Base-by-base conservation (phyloP, 208 protist genomes). In the Angomonas deanei region DNA sequence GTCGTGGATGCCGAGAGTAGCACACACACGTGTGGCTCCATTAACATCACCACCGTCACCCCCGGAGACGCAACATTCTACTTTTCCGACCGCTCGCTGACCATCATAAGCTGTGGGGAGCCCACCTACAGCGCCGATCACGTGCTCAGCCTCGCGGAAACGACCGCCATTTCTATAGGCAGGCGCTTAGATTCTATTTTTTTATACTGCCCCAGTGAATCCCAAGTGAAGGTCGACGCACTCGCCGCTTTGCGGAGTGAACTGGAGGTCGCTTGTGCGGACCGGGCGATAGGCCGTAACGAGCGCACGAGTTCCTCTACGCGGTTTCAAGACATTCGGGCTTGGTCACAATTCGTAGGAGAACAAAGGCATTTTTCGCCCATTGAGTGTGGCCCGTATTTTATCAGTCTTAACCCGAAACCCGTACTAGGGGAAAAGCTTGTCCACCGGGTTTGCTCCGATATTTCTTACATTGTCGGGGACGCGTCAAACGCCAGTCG, bases 361-460 rank as follows among this genome's bases (percentile, higher is more conserved):
- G 84, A 87, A 54, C 70, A 66, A 39, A 54, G 77, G 33, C 80
- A 76, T 38, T 84, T 86, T 30, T 70, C 75, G 1, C 75, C 80
- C 10, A 49, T 70, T 17, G 61, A 65, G 53, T 55, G 64, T 17
- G 80, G 78, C 21, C 78, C 78, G 1, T 80, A 91, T 53, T 74
- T 82, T 38, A 61, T 87, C 19, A 91, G 73, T 54, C 75, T 87
- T 1, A 85, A 87, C 64, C 84, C 80, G 1, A 66, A 66, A 19
- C 72, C 85, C 2, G 59, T 71, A 0, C 75, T 84, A 0, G 78
- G 78, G 6, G 80, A 91, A 58, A 87, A 86, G 64, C 63, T 91
- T n/a, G 74, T 74, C 0, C 78, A 91, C 55, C 63, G 66, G 32
- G 68, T 88, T 11, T 63, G 50, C 23, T 50, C 55, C 32, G 80